phyloP scores from a whole-genome alignment of 1,284 basidiomycete genomes.

The Sporisorium sorghi region DNA sequence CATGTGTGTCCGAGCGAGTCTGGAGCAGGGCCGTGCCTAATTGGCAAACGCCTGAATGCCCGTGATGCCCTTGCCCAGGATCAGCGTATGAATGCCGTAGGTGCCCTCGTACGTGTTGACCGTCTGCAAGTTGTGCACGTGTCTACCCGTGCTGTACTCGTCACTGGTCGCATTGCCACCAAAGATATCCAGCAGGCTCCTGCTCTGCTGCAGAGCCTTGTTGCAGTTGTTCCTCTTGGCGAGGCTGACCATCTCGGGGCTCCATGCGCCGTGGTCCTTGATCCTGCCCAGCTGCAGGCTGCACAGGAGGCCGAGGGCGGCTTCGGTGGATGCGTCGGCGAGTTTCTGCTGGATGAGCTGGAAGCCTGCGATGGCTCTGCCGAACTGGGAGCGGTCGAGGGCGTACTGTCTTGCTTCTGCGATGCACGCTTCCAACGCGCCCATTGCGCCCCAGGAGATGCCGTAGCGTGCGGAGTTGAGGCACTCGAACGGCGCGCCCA shows the following conservation, averaged over 20 bases:
- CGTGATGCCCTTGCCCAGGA: slow-evolving; percentile 90
- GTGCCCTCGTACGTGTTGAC: slow-evolving; percentile 66
- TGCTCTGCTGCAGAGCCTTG: slow-evolving; percentile 75
- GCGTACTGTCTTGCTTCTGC: slow-evolving; percentile 83
- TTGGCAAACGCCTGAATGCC: slow-evolving; percentile 81
- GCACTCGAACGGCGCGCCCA: slow-evolving; percentile 65
- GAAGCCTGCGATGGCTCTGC: slow-evolving; percentile 89
- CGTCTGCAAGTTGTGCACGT: slow-evolving; percentile 62
- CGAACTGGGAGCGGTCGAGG: slow-evolving; percentile 86
- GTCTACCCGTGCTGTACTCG: slow-evolving; percentile 57
- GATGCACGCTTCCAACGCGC: slow-evolving; percentile 87
- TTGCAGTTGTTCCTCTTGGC: slow-evolving; percentile 97
- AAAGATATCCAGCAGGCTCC: slow-evolving; percentile 76
- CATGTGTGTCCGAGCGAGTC: neutral
- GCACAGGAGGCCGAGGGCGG: slow-evolving; percentile 81
- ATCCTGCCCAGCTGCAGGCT: slow-evolving; percentile 81
- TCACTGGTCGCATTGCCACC: slow-evolving; percentile 70
- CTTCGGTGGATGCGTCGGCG: slow-evolving; percentile 88
- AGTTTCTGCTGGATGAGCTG: slow-evolving; percentile 94
- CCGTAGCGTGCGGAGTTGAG: slow-evolving; percentile 64
- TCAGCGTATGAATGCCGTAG: slow-evolving; percentile 73
- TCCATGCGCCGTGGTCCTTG: slow-evolving; percentile 82
- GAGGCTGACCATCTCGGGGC: slow-evolving; percentile 87
- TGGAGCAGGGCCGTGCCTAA: no score
- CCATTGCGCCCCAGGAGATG: slow-evolving; percentile 66